Percentiles rank a stretch among this genome's conserved stretches.
These are phyloP conservation scores for Penicillium sp. DNA, from an alignment of 2,329 filamentous ascomycete genomes.

Conservation along the genomic window DNA sequence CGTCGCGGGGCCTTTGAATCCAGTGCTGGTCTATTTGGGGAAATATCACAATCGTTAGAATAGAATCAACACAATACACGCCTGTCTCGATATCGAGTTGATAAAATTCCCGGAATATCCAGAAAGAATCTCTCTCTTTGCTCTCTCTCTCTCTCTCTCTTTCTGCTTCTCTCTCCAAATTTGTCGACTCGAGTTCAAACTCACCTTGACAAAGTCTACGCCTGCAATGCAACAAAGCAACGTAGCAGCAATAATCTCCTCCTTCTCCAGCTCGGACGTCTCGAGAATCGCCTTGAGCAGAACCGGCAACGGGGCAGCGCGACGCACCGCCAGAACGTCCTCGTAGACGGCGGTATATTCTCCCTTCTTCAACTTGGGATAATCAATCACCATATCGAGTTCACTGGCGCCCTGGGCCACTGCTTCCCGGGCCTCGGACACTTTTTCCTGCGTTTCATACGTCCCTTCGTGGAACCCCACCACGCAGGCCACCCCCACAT, in stretches of 20 bases:
- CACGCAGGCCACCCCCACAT: constrained; percentile 52
- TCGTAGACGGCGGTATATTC: constrained; percentile 47
- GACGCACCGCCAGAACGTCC: constrained; percentile 49
- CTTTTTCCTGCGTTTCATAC: constrained; percentile 46
- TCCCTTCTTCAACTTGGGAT: constrained; percentile 41
- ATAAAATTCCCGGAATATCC: too few species aligned
- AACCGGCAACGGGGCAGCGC: constrained; percentile 38
- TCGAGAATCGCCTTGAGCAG: constrained; percentile 55
- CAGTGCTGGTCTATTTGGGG: constrained; percentile 45
- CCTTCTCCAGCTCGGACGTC: constrained; percentile 46
- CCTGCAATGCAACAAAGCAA: constrained; percentile 48
- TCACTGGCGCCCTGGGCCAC: constrained; percentile 49
- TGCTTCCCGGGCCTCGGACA: constrained; percentile 47
- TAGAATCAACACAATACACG: too few species aligned
- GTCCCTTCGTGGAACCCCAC: constrained; percentile 57
- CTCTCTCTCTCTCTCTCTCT: too few species aligned
- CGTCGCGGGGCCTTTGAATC: constrained; percentile 51
- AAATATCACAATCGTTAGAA: too few species aligned
- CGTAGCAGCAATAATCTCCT: constrained; percentile 50
- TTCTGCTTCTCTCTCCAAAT: too few species aligned
- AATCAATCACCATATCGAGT: constrained; percentile 56
- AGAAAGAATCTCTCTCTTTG: too few species aligned
- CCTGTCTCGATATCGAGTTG: too few species aligned
- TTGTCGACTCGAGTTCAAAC: too few species aligned
- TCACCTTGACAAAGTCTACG: constrained; percentile 51